phyloP scores from a whole-genome alignment of 2,329 filamentous ascomycete species.

The Dryadomyces quercus-mongolicae region DNA sequence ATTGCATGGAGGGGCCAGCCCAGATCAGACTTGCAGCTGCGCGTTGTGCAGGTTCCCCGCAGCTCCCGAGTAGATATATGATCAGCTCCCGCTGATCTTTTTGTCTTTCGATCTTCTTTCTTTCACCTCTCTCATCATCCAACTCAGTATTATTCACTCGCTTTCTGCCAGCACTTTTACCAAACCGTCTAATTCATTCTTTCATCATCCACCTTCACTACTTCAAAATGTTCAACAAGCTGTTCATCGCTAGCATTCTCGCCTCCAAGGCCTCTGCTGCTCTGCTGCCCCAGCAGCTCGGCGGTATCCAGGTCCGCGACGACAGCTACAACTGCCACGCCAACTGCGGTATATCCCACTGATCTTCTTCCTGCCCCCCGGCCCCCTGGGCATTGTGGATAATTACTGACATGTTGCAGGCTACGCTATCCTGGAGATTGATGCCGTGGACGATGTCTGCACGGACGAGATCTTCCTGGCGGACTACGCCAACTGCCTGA shows the following conservation, averaged over 20 bases:
- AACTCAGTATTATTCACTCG: background rate
- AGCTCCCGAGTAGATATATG: background rate
- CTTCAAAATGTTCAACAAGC: background rate
- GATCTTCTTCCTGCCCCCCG: background rate
- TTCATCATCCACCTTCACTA: background rate
- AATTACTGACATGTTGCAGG: conserved; percentile 8
- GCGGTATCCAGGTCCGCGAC: conserved; percentile 17
- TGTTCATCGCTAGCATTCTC: background rate
- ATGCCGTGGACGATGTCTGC: conserved; percentile 19
- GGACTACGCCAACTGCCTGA: conserved; percentile 27
- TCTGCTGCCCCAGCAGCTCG: background rate
- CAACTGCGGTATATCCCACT: conserved; percentile 25
- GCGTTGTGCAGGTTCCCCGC: background rate
- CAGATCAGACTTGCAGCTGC: background rate
- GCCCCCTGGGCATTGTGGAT: background rate
- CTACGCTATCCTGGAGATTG: conserved; percentile 23
- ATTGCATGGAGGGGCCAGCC: too few species aligned
- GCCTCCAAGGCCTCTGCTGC: conserved; percentile 5
- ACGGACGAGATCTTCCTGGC: conserved; percentile 23
- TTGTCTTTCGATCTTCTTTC: background rate
- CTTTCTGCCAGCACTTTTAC: too few species aligned
- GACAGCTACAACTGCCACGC: conserved; percentile 30
- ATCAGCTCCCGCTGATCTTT: background rate
- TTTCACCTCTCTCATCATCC: background rate
- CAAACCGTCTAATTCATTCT: background rate